These are phyloP conservation scores for Scytalidium sp. DNA, from an alignment of 2,329 filamentous ascomycete species.

Conservation along the genomic window DNA sequence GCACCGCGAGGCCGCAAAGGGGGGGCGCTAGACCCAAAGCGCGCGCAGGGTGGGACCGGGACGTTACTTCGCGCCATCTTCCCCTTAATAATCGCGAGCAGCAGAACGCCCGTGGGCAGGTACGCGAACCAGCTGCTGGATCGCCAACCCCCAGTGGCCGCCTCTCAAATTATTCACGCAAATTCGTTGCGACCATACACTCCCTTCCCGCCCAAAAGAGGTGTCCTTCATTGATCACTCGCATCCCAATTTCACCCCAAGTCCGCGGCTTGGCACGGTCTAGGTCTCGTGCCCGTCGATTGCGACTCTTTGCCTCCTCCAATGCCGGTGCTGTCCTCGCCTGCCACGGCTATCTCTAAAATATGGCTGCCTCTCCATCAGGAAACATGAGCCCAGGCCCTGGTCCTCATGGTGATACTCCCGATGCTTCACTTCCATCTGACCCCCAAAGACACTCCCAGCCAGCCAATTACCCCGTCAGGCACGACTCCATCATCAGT, in stretches of 20 bases:
- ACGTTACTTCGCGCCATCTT: too few relatives aligned
- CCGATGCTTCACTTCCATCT: constrained; percentile 25
- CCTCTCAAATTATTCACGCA: background rate
- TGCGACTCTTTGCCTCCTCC: background rate
- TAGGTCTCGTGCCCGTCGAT: background rate
- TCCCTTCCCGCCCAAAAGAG: background rate
- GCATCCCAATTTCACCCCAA: background rate
- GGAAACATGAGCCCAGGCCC: background rate
- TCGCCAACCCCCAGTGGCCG: background rate
- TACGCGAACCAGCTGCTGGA: too few relatives aligned
- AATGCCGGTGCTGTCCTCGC: background rate
- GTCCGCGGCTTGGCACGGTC: background rate
- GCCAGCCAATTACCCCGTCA: constrained; percentile 10
- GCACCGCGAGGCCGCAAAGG: too few relatives aligned
- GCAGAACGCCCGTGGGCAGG: too few relatives aligned
- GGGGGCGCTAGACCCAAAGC: too few relatives aligned
- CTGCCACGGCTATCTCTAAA: background rate
- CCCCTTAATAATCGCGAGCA: too few relatives aligned
- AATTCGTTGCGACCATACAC: background rate
- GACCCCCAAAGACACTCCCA: constrained; percentile 14
- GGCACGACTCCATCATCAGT: constrained; percentile 8
- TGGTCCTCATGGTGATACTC: constrained; percentile 23
- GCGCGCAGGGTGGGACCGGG: too few relatives aligned
- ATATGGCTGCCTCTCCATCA: background rate
- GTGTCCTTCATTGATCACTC: background rate